Evolutionary conservation across 2,329 filamentous ascomycete species (phyloP).

Genomic region (Claviceps citrina): DNA sequence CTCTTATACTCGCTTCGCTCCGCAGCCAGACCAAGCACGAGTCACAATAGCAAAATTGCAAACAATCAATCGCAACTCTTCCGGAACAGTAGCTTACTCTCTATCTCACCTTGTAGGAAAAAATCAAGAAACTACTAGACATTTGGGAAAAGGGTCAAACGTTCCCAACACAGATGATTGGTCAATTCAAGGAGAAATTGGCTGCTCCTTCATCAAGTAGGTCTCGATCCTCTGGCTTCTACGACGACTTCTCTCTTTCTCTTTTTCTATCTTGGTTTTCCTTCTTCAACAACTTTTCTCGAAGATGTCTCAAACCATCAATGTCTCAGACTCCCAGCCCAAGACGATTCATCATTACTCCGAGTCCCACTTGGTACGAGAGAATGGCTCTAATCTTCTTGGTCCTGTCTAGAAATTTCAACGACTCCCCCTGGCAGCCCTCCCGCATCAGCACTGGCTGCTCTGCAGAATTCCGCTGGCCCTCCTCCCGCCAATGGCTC

Average conservation of each 20-base stretch:
- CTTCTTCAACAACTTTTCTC: no score
- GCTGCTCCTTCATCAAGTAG: constrained; percentile 51
- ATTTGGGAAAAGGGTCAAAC: constrained; percentile 96
- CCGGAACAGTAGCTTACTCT: constrained; percentile 23
- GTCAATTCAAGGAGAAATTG: constrained; percentile 68
- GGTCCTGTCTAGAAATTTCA: constrained; percentile 38
- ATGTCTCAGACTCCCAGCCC: background rate
- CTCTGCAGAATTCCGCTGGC: constrained; percentile 22
- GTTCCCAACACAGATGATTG: constrained; percentile 68
- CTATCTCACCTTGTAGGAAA: constrained; percentile 54
- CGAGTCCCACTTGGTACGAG: background rate
- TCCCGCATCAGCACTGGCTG: constrained; percentile 29
- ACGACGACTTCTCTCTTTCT: background rate
- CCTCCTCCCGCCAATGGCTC: constrained; percentile 28
- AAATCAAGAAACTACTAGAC: constrained; percentile 82
- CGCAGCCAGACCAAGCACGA: background rate
- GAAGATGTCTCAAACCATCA: background rate
- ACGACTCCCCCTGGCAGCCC: constrained; percentile 57
- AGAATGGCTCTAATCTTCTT: constrained; percentile 4
- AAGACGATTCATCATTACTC: background rate
- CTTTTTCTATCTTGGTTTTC: no score
- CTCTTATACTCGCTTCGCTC: background rate
- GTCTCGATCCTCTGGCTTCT: constrained; percentile 18
- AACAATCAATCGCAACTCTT: constrained; percentile 7
- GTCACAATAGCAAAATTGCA: constrained; percentile 11